Evolutionary conservation across 495 filamentous ascomycete genomes (phyloP), one percentile per base, ranked within the genome.

Genomic region (Pseudoneurospora amorphoporcata): DNA sequence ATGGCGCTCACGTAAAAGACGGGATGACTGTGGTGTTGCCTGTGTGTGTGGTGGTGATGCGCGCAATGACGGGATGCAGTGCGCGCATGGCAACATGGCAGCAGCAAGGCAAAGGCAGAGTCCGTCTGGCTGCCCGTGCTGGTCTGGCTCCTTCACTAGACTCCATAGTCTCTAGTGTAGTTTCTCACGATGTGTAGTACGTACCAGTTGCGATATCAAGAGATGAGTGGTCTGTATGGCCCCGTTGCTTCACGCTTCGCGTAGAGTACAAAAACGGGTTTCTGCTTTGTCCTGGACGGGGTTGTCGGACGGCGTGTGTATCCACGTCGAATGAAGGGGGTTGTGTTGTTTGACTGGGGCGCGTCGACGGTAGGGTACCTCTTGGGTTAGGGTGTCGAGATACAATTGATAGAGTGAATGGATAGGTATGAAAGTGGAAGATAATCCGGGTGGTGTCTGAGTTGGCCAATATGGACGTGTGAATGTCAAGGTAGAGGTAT

Each of bases 371-470:
- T 61, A 65, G 53, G 53, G 29, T 35, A 65, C 53, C 29, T 65
- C 29, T 65, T 35, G 29, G 53, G 29, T 65, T 35, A 61, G 53
- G 29, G 53, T 14, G 53, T 32, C 53, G 53, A 61, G 29, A 61
- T 61, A 35, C 35, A 37, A 6, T 53, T 53, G 45, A 29, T 10
- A 53, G 45, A 53, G 9, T 23, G 19, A 29, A 29, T 53, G 19
- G 19, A 12, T 23, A 2, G 35, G 35, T n/a, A 53, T 29, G 43
- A 12, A 53, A 6, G 45, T 53, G 19, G 47, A 58, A 7, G 47
- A 14, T 58, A 37, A 65, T 65, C 14, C 14, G 2, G 78, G 71
- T 77, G 78, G 71, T 77, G 75, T 79, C 79, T 77, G 76, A 76
- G 77, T 72, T 79, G 78, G 75, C 75, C 70, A 35, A 17, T 65